Base-by-base conservation (phyloP, 176 grass and related monocot species). In the Triticum monococcum region DNA sequence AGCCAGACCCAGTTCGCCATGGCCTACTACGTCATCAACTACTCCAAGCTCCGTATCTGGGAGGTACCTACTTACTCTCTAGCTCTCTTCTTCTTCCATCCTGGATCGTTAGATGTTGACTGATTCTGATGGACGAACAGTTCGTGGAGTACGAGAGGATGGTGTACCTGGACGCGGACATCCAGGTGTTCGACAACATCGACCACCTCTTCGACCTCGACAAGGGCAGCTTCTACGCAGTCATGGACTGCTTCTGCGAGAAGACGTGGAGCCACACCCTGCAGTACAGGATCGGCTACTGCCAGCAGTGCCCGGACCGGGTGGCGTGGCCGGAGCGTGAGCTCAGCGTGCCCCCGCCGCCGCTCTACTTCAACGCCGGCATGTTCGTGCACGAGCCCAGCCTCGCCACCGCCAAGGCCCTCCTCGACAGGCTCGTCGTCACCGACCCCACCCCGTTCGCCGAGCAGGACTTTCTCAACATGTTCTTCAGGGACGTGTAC, bases 401-500 rank as follows among this genome's bases (percentile, higher is more conserved):
- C 69, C 35, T 72, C 2, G 22, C 0, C 37, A 72, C 69, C 11
- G 69, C 37, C 22, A 6, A 0, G 11, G 69, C 22, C 2, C 69
- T 72, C 2, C 69, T 43, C 3, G 20, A 11, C 18, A 41, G 0
- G 36, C 36, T 72, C 69, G 10, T 20, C 69, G 69, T 72, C 36
- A 41, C 69, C 11, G 3, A 9, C 69, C 69, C 4, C 0, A 72
- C 69, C 0, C 69, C 69, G 0, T 72, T 72, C 5, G 69, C 36
- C 1, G 69, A 72, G 22, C 69, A 92, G 91, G 87, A 92, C n/a
- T 92, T 92, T 68, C 31, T 92, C 68, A 92, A 92, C 76, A 66
- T 41, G 40, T 41, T 41, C 40, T 41, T 41, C 40, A 41, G 40
- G 40, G 40, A 41, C 40, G 40, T 41, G 40, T 41, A 41, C 40